Evolutionary conservation across 768 basidiomycete species (phyloP), one percentile per base, ranked within the genome.

Genomic region (Boletus huronensis): DNA sequence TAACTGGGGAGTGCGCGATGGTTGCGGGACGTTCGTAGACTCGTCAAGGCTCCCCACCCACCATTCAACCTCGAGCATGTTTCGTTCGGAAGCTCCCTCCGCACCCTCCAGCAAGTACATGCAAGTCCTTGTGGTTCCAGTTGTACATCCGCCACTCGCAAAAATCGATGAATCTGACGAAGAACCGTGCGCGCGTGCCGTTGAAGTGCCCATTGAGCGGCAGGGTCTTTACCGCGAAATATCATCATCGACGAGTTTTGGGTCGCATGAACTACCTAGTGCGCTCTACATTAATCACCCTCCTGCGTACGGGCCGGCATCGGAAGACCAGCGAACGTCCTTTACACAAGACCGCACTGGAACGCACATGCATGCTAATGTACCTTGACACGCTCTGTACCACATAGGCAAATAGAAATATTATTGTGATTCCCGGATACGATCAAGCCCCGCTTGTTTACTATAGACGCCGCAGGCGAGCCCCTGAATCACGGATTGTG

Each of bases 281-380:
- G 36, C n/a, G 39, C 11, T 7, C 25, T 32, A 38, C 17, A 23
- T 16, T 23, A 50, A 23, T 16, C 39, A 26, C 32, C 13, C 21
- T 36, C 23, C 42, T 21, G 16, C 7, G 23, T 31, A 42, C 17
- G 46, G 19, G 28, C 59, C 56, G n/a, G 68, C 69, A 61, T 39
- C 72, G 58, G 71, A 78, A 53, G 73, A 77, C 50, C 64, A 69
- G 31, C 75, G 76, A 75, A 67, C 68, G 6, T 72, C 72, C n/a
- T 73, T 75, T 53, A 74, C 72, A 70, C 63, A 73, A 36, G 65
- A 68, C 54, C 31, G 3, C 7, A 19, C 49, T 21, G 40, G 23
- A 38, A 29, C n/a, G 2, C 25, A 38, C 28, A 16, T 48, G 25
- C 69, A 46, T 25, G 23, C 31, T 28, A 19, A 35, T 44, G 26